These are phyloP conservation scores for Auriscalpium vulgare DNA, from an alignment of 768 basidiomycete species.

Conservation along the genomic window DNA sequence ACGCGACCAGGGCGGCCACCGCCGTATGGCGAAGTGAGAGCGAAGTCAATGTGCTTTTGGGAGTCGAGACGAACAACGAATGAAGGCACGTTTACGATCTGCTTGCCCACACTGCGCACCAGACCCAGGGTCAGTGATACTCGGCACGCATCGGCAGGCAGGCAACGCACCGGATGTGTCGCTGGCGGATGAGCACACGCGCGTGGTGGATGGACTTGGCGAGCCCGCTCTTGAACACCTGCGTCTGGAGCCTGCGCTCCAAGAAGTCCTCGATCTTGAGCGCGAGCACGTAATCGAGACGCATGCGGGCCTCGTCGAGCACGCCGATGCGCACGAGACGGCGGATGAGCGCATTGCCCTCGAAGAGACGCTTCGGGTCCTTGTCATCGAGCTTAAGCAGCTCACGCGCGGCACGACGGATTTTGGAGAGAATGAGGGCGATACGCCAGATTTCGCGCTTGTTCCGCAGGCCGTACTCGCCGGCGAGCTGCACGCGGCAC, in stretches of 20 bases:
- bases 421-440: constrained; percentile 95
- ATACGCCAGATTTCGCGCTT: constrained; percentile 99
- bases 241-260: constrained; percentile 97
- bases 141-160: neutral
- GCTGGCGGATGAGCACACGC: constrained; percentile 93
- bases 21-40: constrained; percentile 92
- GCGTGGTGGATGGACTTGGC: constrained; percentile 99
- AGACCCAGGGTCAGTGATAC: neutral
- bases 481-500: constrained; percentile 66
- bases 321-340: constrained; percentile 99
- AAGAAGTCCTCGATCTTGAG: constrained; percentile 99
- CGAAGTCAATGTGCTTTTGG: constrained; percentile 99
- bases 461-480: constrained; percentile 99
- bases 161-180: constrained; percentile 85
- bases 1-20: constrained; percentile 92
- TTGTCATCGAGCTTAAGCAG: constrained; percentile 99
- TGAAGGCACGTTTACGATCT: constrained; percentile 97
- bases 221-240: constrained; percentile 98
- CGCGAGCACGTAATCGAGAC: constrained; percentile 99
- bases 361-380: constrained; percentile 99
- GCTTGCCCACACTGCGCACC: constrained; percentile 82
- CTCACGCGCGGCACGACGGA: constrained; percentile 99
- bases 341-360: constrained; percentile 93
- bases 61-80: constrained; percentile 99
- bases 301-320: constrained; percentile 97